Evolutionary conservation across 2,329 filamentous ascomycete genomes (phyloP).

Genomic region (Metarhizium humberi): DNA sequence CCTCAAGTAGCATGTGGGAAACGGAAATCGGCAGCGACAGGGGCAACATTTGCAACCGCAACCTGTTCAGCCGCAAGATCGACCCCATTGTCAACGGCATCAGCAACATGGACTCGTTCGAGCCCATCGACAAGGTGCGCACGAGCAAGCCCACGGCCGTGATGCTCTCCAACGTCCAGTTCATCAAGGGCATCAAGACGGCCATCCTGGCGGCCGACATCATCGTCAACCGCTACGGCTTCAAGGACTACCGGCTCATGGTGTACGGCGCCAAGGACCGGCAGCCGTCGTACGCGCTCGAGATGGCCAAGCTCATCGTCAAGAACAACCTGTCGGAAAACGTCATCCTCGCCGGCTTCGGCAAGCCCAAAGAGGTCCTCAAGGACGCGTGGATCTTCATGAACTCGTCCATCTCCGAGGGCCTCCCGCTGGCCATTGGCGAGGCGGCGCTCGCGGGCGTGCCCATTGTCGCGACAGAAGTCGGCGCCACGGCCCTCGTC

Average conservation of each 20-base stretch:
- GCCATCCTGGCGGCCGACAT: slow-evolving; percentile 55
- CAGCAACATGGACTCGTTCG: slow-evolving; percentile 53
- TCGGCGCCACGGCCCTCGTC: slow-evolving; percentile 44
- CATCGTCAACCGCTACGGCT: slow-evolving; percentile 58
- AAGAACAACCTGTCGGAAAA: slow-evolving; percentile 42
- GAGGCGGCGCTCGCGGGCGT: slow-evolving; percentile 47
- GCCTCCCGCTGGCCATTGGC: slow-evolving; percentile 46
- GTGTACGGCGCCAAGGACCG: slow-evolving; percentile 57
- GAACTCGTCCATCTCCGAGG: slow-evolving; percentile 47
- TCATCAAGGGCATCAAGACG: slow-evolving; percentile 55
- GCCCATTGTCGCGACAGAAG: slow-evolving; percentile 46
- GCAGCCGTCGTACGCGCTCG: slow-evolving; percentile 50
- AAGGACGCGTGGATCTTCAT: slow-evolving; percentile 49
- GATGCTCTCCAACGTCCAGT: slow-evolving; percentile 55
- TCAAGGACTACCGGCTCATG: slow-evolving; percentile 52
- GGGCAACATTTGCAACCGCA: slow-evolving; percentile 45
- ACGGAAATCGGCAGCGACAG: slow-evolving; percentile 50
- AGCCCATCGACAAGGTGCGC: slow-evolving; percentile 49
- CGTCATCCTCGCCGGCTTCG: slow-evolving; percentile 45
- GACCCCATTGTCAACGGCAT: slow-evolving; percentile 59
- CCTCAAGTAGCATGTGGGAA: slow-evolving; percentile 40
- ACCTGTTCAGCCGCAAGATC: slow-evolving; percentile 48
- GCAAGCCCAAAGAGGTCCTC: slow-evolving; percentile 44
- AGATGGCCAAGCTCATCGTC: slow-evolving; percentile 48
- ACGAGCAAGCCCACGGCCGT: slow-evolving; percentile 51